A percentile compares a stretch with the other conserved stretches of the same genome.
These are phyloP conservation scores for Alternaria sp. DNA, from an alignment of 2,329 filamentous ascomycete species.

Conservation along the genomic window DNA sequence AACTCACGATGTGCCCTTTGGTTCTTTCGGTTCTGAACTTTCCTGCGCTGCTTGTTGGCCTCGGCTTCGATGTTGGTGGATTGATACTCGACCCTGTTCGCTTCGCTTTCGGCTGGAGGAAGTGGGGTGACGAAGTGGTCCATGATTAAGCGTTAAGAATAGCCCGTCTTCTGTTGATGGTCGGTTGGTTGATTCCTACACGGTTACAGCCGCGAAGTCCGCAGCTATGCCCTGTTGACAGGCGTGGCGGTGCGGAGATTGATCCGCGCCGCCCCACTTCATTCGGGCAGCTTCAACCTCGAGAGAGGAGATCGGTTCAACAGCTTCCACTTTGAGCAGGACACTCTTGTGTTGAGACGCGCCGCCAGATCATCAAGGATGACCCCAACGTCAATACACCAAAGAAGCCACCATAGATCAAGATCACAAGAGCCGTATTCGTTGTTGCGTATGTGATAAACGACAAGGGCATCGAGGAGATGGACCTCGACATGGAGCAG, in stretches of 20 bases:
- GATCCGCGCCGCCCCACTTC: slow-evolving; percentile 16
- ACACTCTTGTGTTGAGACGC: background rate
- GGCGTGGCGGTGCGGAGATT: slow-evolving; percentile 14
- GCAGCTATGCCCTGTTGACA: slow-evolving; percentile 15
- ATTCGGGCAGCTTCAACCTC: background rate
- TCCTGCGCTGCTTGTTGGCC: slow-evolving; percentile 9
- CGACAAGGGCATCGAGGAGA: background rate
- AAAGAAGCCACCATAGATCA: background rate
- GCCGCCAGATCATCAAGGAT: background rate
- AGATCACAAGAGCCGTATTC: background rate
- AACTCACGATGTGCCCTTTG: slow-evolving; percentile 11
- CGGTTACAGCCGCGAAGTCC: slow-evolving; percentile 14
- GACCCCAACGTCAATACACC: background rate
- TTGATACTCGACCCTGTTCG: background rate
- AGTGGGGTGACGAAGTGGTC: background rate
- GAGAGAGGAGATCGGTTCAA: background rate
- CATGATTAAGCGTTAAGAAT: background rate
- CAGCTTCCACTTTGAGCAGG: background rate
- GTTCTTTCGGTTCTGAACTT: slow-evolving; percentile 12
- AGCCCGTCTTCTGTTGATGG: background rate
- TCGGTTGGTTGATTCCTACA: slow-evolving; percentile 8
- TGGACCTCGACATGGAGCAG: background rate
- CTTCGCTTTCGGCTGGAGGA: background rate
- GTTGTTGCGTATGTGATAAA: background rate
- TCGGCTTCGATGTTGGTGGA: background rate